Percentiles rank a stretch among this genome's conserved stretches.
phyloP scores from a whole-genome alignment of 805 yeast genomes.

The Candida sphagnicola region DNA sequence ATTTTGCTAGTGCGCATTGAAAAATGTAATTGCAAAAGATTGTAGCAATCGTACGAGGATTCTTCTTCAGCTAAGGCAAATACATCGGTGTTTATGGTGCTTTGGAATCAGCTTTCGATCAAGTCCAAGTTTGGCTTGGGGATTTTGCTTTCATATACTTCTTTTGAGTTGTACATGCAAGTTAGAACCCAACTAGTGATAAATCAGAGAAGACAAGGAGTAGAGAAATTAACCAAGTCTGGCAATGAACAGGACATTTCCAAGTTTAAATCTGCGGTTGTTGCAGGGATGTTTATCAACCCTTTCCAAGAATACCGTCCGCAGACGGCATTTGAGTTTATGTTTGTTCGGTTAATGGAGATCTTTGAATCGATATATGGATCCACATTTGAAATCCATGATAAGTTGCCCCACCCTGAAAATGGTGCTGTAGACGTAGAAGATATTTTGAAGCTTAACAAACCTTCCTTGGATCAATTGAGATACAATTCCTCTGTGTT shows the following conservation, averaged over 20 bases:
- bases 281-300: slow-evolving; percentile 80
- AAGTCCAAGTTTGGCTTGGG: slow-evolving; percentile 41
- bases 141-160: slow-evolving; percentile 51
- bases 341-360: slow-evolving; percentile 68
- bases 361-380: slow-evolving; percentile 54
- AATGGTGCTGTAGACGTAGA: slow-evolving; percentile 55
- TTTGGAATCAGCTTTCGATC: slow-evolving; percentile 15
- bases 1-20: too few relatives aligned
- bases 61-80: too few relatives aligned
- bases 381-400: slow-evolving; percentile 31
- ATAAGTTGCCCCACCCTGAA: slow-evolving; percentile 26
- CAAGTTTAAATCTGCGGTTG: slow-evolving; percentile 33
- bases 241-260: slow-evolving; percentile 11
- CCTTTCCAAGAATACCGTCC: slow-evolving; percentile 89
- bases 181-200: slow-evolving; percentile 53
- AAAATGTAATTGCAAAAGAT: too few relatives aligned
- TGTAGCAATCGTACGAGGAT: not conserved
- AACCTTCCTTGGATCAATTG: slow-evolving; percentile 52
- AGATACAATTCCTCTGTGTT: slow-evolving; percentile 29
- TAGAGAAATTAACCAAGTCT: slow-evolving; percentile 12
- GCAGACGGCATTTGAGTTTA: slow-evolving; percentile 84
- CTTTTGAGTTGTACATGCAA: slow-evolving; percentile 62
- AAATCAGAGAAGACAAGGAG: slow-evolving; percentile 34
- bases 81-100: slow-evolving; percentile 2
- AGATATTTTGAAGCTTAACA: slow-evolving; percentile 52